Base-by-base conservation (phyloP, 495 filamentous ascomycete genomes). In the Sordaria brevicollis region DNA sequence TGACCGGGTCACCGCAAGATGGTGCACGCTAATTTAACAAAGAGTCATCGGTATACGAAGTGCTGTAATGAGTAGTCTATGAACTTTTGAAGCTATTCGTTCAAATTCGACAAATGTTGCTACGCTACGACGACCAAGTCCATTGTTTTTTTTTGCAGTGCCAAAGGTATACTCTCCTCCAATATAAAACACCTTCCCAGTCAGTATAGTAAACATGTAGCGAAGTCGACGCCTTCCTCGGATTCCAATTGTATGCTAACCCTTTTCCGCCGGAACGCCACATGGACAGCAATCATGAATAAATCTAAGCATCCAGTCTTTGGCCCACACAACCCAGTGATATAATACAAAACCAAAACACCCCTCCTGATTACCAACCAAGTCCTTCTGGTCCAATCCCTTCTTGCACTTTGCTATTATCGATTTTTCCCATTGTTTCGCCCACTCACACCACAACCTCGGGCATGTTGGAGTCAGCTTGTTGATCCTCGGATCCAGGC, bases 401-500 rank as follows among this genome's bases (percentile, higher is more conserved):
- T 34, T 54, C 62, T 21, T 39, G 54, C 62, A 34, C 34, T 66
- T 65, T 66, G 57, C 38, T 5, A n/a, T 15, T 71, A 38, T 34
- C 13, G 49, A 10, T 25, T 68, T 35, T 65, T 70, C 38, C 66
- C 69, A 67, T n/a, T 62, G 19, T 13, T 38, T 68, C 19, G 5
- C 39, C 17, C 17, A 67, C 35, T 75, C 70, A 78, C 41, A 79
- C 69, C 25, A 79, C 72, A 19, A 77, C 73, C 69, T 79, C 74
- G 5, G 71, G 70, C 11, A 38, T 41, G n/a, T 35, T 70, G 6
- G 69, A 69, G 21, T 76, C 77, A 72, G 72, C 75, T 67, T 67
- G 62, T 29, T 69, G 71, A 8, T 75, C 77, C 41, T 77, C 78
- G 29, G 72, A 73, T 10, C 86, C 91, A 0, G 93, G 91, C 62